These are phyloP conservation scores for Trichomonas vaginalis DNA, from an alignment of 208 protist genomes.

Conservation along the genomic window DNA sequence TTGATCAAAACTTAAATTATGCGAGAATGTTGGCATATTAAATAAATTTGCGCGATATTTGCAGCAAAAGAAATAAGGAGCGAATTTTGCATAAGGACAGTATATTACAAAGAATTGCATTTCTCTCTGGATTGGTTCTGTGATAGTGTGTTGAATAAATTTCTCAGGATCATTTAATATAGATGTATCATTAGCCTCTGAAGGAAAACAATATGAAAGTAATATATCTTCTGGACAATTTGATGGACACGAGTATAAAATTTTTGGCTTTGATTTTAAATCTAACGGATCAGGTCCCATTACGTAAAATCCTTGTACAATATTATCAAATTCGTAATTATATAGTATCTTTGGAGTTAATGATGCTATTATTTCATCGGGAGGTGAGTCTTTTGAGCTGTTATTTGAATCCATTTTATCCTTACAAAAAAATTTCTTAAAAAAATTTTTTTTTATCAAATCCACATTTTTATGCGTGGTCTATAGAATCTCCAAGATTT, in stretches of 20 bases:
- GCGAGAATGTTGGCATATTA: background rate
- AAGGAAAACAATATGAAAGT: background rate
- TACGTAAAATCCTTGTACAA: background rate
- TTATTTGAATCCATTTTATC: too few species aligned
- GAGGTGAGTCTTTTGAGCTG: too few species aligned
- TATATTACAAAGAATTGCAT: background rate
- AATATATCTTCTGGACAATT: background rate
- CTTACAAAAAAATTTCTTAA: too few species aligned
- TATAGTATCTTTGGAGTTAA: background rate
- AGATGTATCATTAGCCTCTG: background rate
- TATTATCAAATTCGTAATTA: background rate
- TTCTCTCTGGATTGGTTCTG: background rate
- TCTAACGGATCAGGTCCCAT: background rate
- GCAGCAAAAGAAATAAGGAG: background rate
- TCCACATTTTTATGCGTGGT: too few species aligned
- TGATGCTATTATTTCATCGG: background rate
- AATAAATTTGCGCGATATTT: background rate
- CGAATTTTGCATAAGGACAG: background rate
- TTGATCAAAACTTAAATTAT: background rate
- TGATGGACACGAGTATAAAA: background rate
- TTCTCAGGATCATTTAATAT: background rate
- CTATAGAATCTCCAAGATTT: too few species aligned
- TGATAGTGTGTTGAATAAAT: background rate
- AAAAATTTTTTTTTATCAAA: too few species aligned
- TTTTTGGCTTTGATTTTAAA: background rate